Evolutionary conservation across 2,329 filamentous ascomycete genomes (phyloP).

Genomic region (Penicillium sp.): DNA sequence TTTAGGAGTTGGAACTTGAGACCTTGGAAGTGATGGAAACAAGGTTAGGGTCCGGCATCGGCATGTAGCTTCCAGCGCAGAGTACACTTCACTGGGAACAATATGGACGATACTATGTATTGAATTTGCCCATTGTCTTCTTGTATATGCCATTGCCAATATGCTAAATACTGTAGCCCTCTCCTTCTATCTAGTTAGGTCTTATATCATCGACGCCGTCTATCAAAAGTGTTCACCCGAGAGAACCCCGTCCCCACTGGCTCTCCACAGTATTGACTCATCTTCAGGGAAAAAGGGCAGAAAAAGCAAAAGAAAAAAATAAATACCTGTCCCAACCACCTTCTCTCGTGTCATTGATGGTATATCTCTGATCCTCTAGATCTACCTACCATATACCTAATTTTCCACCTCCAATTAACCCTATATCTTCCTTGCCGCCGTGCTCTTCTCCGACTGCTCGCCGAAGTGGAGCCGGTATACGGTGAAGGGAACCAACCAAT

Average conservation of each 20-base stretch:
- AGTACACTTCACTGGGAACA: too few species aligned
- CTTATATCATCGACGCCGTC: not conserved
- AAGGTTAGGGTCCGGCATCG: slow-evolving; percentile 8
- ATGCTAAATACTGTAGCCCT: too few species aligned
- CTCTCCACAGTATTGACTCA: slow-evolving; percentile 28
- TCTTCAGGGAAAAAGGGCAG: slow-evolving; percentile 5
- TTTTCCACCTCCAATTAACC: not conserved
- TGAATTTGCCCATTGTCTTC: too few species aligned
- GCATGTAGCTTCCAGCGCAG: not conserved
- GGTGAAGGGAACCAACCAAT: slow-evolving; percentile 25
- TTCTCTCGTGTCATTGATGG: not conserved
- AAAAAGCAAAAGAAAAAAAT: not conserved
- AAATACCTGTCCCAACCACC: not conserved
- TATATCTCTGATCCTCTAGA: not conserved
- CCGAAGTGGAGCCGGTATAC: slow-evolving; percentile 23
- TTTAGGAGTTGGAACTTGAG: too few species aligned
- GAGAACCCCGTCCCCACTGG: slow-evolving; percentile 3
- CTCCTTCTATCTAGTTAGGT: too few species aligned
- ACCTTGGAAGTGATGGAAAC: not conserved
- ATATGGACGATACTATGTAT: too few species aligned
- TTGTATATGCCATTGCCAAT: too few species aligned
- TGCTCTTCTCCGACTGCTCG: not conserved
- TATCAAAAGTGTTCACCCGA: not conserved
- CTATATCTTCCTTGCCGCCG: not conserved
- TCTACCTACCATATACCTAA: not conserved